Conservation (phyloP, 163 green algal genomes). For the Prototheca wickerhamii region DNA sequence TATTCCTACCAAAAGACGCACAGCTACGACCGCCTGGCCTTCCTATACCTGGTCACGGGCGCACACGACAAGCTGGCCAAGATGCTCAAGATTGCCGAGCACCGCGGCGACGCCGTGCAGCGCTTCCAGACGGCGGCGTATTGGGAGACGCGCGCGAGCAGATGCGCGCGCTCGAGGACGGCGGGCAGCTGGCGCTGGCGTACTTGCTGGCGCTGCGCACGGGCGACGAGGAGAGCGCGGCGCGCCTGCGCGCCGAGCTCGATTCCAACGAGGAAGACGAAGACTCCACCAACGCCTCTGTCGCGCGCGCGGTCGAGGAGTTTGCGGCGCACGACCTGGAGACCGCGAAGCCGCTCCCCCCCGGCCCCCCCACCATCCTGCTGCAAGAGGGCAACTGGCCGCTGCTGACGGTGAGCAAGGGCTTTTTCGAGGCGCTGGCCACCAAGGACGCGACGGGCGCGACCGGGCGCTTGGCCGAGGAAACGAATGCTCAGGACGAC, state of each 20-base stretch:
- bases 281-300: neutral
- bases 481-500: constrained; percentile 15
- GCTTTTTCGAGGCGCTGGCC: constrained; percentile 90
- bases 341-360: constrained; percentile 23
- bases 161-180: constrained; percentile 80
- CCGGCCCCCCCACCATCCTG: constrained; percentile 64
- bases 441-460: constrained; percentile 28
- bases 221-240: constrained; percentile 73
- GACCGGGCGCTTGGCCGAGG: neutral
- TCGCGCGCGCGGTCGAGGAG: neutral
- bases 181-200: constrained; percentile 83
- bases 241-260: constrained; percentile 46
- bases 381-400: constrained; percentile 92
- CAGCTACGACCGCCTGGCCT: constrained; percentile 92
- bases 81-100: constrained; percentile 98
- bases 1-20: constrained; percentile 99
- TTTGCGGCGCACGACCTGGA: constrained; percentile 4
- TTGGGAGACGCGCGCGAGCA: constrained; percentile 84
- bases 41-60: constrained; percentile 98
- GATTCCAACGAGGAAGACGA: neutral
- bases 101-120: constrained; percentile 86
- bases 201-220: constrained; percentile 84
- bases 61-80: constrained; percentile 91
- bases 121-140: constrained; percentile 96
- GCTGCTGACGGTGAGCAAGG: constrained; percentile 91